phyloP scores from a whole-genome alignment of 2,329 filamentous ascomycete species.

The Dactylellina cionopaga region DNA sequence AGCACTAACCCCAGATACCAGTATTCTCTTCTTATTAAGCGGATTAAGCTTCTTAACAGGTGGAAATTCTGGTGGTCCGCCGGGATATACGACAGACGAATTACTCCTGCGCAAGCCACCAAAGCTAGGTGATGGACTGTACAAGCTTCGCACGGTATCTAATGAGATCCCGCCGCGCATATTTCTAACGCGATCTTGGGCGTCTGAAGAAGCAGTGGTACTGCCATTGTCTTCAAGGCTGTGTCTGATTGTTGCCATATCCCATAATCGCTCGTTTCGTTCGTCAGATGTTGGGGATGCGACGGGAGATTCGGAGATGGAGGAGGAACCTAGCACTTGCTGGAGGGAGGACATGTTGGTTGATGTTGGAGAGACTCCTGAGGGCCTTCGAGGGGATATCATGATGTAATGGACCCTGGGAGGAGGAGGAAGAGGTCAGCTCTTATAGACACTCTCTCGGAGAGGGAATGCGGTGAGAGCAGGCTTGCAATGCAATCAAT shows the following conservation, averaged over 20 bases:
- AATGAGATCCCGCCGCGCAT: conserved; percentile 33
- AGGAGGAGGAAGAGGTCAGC: conserved; percentile 11
- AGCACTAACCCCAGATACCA: conserved; percentile 57
- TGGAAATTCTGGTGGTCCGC: conserved; percentile 53
- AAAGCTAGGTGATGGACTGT: conserved; percentile 15
- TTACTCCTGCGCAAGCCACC: conserved; percentile 39
- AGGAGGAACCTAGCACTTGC: conserved; percentile 37
- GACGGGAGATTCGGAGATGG: conserved; percentile 43
- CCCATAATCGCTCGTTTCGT: conserved; percentile 43
- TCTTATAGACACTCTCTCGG: background rate
- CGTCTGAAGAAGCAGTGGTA: background rate
- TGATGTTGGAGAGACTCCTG: conserved; percentile 42
- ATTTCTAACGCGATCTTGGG: conserved; percentile 2
- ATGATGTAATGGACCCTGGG: conserved; percentile 28
- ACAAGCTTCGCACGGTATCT: conserved; percentile 44
- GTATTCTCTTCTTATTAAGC: conserved; percentile 56
- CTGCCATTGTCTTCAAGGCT: conserved; percentile 9
- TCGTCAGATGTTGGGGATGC: conserved; percentile 41
- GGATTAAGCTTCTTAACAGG: conserved; percentile 55
- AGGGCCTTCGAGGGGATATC: conserved; percentile 48
- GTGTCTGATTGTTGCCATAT: conserved; percentile 34
- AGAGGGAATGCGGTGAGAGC: background rate
- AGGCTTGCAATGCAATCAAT: background rate
- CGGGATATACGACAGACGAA: conserved; percentile 53
- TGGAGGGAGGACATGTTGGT: conserved; percentile 48